phyloP scores from a whole-genome alignment of 1,284 basidiomycete genomes.

The Tilletia horrida region DNA sequence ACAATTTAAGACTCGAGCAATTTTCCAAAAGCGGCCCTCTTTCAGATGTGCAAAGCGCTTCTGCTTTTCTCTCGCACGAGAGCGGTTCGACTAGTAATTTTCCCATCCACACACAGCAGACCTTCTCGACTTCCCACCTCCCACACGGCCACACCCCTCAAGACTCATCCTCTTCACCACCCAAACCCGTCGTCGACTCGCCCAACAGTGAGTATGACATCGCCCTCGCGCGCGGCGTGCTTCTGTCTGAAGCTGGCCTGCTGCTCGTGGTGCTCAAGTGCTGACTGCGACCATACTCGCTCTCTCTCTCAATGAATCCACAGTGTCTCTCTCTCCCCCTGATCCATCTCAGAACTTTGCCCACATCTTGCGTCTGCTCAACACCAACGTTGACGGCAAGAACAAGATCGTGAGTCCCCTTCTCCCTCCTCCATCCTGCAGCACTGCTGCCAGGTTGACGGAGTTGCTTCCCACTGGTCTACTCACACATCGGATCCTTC shows the following conservation, averaged over 20 bases:
- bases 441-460: not conserved
- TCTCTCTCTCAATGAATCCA: not conserved
- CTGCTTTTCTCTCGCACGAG: no score
- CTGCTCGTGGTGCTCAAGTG: no score
- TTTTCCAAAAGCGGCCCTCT: no score
- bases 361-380: constrained; percentile 71
- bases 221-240: not conserved
- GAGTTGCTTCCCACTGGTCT: no score
- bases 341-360: constrained; percentile 55
- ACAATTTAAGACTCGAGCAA: no score
- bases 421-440: not conserved
- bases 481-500: no score
- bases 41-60: no score
- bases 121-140: no score
- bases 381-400: constrained; percentile 99
- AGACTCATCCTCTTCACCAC: not conserved
- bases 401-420: constrained; percentile 68
- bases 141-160: not conserved
- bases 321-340: constrained; percentile 29
- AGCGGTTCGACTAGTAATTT: no score
- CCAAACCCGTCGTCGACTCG: not conserved
- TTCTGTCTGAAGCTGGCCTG: not conserved
- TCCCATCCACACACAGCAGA: no score
- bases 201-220: constrained; percentile 14
- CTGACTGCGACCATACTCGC: constrained; percentile 7